Conservation (phyloP, 2,329 filamentous ascomycete genomes). For the Trichoderma sp. region DNA sequence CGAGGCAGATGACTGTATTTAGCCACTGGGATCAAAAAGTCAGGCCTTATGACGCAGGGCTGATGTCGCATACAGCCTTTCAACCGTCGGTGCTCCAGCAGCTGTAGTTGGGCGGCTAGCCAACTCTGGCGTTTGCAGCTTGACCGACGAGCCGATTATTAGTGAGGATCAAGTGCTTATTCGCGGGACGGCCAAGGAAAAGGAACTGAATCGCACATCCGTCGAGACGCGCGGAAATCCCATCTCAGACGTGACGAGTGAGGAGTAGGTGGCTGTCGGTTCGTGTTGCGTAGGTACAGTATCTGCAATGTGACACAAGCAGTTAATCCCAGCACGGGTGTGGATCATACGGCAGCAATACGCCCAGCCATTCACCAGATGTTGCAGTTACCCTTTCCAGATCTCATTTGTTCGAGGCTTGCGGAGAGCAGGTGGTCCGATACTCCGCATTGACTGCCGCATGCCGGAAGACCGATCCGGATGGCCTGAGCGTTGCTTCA, state of each 20-base stretch:
- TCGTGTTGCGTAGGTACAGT: background rate
- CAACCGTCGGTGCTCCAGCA: background rate
- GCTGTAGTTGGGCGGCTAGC: background rate
- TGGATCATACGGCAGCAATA: background rate
- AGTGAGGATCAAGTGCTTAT: background rate
- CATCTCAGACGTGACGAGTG: background rate
- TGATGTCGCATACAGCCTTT: conserved; percentile 27
- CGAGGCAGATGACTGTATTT: conserved; percentile 17
- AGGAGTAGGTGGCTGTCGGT: background rate
- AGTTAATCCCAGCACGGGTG: background rate
- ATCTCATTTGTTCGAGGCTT: background rate
- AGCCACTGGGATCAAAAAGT: background rate
- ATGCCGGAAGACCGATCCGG: conserved; percentile 11
- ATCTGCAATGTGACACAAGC: background rate
- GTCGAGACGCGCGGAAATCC: background rate
- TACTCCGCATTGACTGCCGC: background rate
- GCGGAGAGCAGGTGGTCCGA: conserved; percentile 10
- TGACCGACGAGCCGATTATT: conserved; percentile 9
- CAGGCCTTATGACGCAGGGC: conserved; percentile 35
- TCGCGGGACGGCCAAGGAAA: background rate
- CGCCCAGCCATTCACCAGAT: background rate
- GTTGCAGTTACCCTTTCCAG: background rate
- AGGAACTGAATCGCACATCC: background rate
- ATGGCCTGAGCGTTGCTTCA: background rate
- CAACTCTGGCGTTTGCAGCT: background rate